Conservation (phyloP, 352 stramenopile species). For the Globisporangium lucens region DNA sequence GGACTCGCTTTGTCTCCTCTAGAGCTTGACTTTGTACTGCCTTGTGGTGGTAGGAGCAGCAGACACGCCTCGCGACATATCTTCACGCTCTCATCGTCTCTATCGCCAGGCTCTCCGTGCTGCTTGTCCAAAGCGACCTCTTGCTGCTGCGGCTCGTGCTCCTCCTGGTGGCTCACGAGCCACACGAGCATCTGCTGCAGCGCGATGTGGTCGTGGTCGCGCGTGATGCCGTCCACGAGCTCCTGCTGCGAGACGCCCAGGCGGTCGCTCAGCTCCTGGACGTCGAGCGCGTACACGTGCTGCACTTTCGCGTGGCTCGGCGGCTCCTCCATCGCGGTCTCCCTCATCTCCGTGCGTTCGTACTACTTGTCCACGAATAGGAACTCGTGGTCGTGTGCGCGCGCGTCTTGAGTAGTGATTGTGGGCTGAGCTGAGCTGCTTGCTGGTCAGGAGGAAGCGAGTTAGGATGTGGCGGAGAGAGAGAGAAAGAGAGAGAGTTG, state of each 20-base stretch:
- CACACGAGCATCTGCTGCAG: constrained; percentile 18
- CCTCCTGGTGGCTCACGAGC: background rate
- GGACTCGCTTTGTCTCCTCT: background rate
- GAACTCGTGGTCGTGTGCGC: no score
- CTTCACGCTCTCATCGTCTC: background rate
- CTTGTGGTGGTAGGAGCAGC: constrained; percentile 9
- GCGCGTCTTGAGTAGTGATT: no score
- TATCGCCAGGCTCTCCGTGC: background rate
- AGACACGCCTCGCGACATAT: constrained; percentile 21
- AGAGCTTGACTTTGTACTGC: background rate
- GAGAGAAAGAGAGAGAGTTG: background rate
- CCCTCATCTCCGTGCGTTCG: background rate
- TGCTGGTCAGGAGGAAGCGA: background rate
- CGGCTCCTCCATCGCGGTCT: background rate
- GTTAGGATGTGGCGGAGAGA: background rate
- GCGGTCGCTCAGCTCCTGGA: constrained; percentile 20
- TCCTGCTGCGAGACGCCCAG: constrained; percentile 26
- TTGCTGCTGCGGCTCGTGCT: no score
- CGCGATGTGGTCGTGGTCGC: constrained; percentile 16
- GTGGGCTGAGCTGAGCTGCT: background rate
- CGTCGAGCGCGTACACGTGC: constrained; percentile 26
- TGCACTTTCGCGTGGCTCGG: constrained; percentile 8
- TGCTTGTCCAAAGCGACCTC: background rate
- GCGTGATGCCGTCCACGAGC: constrained; percentile 22
- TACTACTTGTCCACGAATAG: background rate